These are phyloP conservation scores for Xylariaceae sp. DNA, from an alignment of 2,329 filamentous ascomycete species.

Conservation along the genomic window DNA sequence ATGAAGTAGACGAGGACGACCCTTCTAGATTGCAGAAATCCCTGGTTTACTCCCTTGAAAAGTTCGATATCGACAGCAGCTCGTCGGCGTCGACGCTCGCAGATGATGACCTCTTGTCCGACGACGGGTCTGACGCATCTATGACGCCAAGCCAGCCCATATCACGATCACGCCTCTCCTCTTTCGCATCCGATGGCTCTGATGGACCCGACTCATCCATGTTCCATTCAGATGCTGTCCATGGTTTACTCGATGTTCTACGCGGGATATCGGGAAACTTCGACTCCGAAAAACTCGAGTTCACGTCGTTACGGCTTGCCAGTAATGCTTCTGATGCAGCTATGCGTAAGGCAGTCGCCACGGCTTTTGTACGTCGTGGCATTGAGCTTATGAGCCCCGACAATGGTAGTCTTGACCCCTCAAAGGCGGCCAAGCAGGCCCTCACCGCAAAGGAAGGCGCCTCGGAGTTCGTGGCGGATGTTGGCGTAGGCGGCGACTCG, in stretches of 20 bases:
- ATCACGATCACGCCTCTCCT: conserved; percentile 63
- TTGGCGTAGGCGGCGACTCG: conserved; percentile 60
- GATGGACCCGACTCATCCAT: conserved; percentile 51
- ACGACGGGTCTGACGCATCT: conserved; percentile 58
- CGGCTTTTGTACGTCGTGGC: conserved; percentile 79
- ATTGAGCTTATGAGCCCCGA: conserved; percentile 59
- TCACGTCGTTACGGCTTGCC: conserved; percentile 87
- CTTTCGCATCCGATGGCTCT: conserved; percentile 70
- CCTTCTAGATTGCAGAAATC: conserved; percentile 49
- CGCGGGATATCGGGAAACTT: conserved; percentile 73
- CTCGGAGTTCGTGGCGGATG: conserved; percentile 52
- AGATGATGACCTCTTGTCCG: conserved; percentile 61
- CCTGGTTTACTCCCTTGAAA: conserved; percentile 50
- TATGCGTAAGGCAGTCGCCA: conserved; percentile 80
- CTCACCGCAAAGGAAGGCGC: conserved; percentile 53
- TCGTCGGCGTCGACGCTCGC: conserved; percentile 57
- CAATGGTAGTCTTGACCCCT: conserved; percentile 51
- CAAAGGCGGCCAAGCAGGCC: conserved; percentile 60
- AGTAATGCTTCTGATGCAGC: conserved; percentile 87
- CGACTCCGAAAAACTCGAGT: conserved; percentile 77
- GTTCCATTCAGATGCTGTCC: conserved; percentile 85
- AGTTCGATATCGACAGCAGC: conserved; percentile 47
- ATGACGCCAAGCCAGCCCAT: conserved; percentile 51
- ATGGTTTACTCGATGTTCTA: conserved; percentile 81
- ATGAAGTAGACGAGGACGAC: conserved; percentile 47